Evolutionary conservation across 2,329 filamentous ascomycete species (phyloP).

Genomic region (Trichothecium roseum): DNA sequence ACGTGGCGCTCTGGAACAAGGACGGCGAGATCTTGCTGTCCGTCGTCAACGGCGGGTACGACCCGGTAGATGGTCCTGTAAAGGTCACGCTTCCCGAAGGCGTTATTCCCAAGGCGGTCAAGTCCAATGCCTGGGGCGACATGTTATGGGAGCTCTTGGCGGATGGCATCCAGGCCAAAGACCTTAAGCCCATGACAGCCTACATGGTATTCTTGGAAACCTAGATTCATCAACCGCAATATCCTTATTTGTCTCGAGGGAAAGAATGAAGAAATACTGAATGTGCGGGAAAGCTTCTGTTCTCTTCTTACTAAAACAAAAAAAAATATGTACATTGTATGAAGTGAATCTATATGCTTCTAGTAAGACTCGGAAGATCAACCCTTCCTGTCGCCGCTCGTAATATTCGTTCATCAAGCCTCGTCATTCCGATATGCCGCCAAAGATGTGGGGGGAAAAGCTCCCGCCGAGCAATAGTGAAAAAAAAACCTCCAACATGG

Average conservation of each 20-base stretch:
- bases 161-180: slow-evolving; percentile 4
- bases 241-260: no score
- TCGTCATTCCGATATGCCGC: slow-evolving; percentile 17
- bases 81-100: slow-evolving; percentile 8
- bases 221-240: no score
- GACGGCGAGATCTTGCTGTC: slow-evolving; percentile 10
- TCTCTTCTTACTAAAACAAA: no score
- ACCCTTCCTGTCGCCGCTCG: slow-evolving; percentile 20
- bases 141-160: slow-evolving; percentile 8
- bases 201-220: slow-evolving; percentile 11
- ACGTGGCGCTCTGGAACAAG: slow-evolving; percentile 13
- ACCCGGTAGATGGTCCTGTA: slow-evolving; percentile 6
- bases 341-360: no score
- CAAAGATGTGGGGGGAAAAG: no score
- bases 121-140: slow-evolving; percentile 10
- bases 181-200: slow-evolving; percentile 11
- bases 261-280: no score
- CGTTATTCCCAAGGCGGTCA: slow-evolving; percentile 4
- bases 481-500: no score
- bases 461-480: no score
- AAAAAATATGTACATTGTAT: no score
- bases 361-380: neutral
- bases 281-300: no score
- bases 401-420: slow-evolving; percentile 17
- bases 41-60: slow-evolving; percentile 13